Base-by-base conservation (phyloP, 148 eudicot species). In the Silene uniflora region DNA sequence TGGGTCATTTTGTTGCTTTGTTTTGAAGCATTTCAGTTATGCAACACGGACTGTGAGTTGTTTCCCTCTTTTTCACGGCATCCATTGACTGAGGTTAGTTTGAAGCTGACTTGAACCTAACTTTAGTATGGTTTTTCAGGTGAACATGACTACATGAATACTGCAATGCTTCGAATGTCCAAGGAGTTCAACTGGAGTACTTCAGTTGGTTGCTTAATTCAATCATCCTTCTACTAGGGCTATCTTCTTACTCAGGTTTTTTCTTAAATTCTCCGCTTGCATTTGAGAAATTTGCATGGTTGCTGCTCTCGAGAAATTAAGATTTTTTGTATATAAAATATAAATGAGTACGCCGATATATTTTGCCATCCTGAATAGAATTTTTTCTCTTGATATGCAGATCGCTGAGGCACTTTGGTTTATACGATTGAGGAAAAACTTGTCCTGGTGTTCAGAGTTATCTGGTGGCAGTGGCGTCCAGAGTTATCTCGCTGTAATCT, bases 81-180 rank as follows among this genome's bases (percentile, higher is more conserved):
- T 59, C 62, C 19, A 56, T 64, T 27, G 16, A 39, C 39, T 58
- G 19, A 21, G 63, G 35, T 39, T 24, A 46, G 3, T 25, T 66
- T 61, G n/a, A 46, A 35, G 29, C 71, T 71, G 35, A 32, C 35
- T 32, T 32, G 35, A 32, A 32, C 35, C 35, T 64, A 71, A 69
- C 75, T 66, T 69, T 24, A 23, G 29, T 39, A 11, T 78, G 56
- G 64, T 29, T 44, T 62, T 81, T 71, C 79, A 93, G 98, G 98
- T 95, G 80, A 95, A 95, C 78, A 95, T 95, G 98, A 95, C 97
- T 83, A 95, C 78, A 95, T 95, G 98, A 95, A 97, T 83, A 92
- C 92, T 72, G 98, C 98, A 72, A 92, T 95, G 79, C 97, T 95
- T 76, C 98, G 97, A 3, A 95, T 95, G 98, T 89, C 98, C 44